These are phyloP conservation scores for Withania somnifera DNA, from an alignment of 305 asterid species.

Conservation along the genomic window DNA sequence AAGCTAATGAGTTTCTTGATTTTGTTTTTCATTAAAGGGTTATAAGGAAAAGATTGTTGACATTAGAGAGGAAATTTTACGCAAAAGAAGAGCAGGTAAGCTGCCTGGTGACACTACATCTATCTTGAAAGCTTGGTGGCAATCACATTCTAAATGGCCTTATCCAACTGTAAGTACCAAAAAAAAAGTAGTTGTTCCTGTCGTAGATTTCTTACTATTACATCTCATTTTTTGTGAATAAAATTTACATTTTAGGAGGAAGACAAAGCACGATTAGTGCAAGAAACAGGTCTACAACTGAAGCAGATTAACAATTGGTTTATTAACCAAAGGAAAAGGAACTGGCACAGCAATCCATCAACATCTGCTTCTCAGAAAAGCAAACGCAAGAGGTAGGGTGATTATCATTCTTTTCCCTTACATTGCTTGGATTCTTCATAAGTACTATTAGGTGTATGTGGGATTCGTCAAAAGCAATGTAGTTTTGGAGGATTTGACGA, in stretches of 20 bases:
- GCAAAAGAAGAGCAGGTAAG: slow-evolving; percentile 95
- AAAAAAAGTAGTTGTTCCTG: not conserved
- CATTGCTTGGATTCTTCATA: not conserved
- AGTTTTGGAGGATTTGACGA: not conserved
- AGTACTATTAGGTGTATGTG: not conserved
- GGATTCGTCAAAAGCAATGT: not conserved
- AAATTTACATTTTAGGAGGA: slow-evolving; percentile 45
- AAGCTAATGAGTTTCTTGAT: not conserved
- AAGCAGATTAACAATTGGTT: slow-evolving; percentile 90
- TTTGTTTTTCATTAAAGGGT: slow-evolving; percentile 29
- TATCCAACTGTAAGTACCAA: slow-evolving; percentile 66
- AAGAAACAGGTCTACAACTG: slow-evolving; percentile 88
- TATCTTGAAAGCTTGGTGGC: slow-evolving; percentile 95
- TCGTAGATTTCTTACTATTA: not conserved
- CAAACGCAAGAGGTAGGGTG: slow-evolving; percentile 72
- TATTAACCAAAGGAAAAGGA: slow-evolving; percentile 91
- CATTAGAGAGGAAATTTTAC: slow-evolving; percentile 83
- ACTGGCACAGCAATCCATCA: slow-evolving; percentile 89
- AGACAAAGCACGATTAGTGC: slow-evolving; percentile 82
- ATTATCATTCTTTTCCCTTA: not conserved
- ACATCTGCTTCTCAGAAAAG: slow-evolving; percentile 65
- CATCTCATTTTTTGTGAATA: not conserved
- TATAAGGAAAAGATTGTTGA: slow-evolving; percentile 90
- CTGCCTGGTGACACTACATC: slow-evolving; percentile 93
- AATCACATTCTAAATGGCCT: slow-evolving; percentile 94